phyloP scores from a whole-genome alignment of 106 monocot genomes.

The Acanthochlamys bracteata region DNA sequence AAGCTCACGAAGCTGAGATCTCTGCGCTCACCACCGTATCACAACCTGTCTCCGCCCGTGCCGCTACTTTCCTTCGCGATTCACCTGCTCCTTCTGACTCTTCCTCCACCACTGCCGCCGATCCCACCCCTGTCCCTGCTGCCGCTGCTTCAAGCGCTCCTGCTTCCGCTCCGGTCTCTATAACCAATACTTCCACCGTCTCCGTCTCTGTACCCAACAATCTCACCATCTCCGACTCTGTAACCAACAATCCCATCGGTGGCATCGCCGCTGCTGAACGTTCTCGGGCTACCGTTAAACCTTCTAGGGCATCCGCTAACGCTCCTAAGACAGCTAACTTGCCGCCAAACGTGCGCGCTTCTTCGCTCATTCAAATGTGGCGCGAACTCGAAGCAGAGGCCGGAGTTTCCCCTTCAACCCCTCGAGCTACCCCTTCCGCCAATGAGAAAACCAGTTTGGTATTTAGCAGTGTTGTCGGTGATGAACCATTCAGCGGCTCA shows the following conservation, averaged over 20 bases:
- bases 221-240: too few species aligned
- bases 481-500: slow-evolving; percentile 11
- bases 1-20: slow-evolving; percentile 61
- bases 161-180: too few species aligned
- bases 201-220: too few species aligned
- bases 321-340: too few species aligned
- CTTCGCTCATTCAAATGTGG: slow-evolving; percentile 89
- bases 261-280: too few species aligned
- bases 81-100: slow-evolving; percentile 7
- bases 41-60: slow-evolving; percentile 52
- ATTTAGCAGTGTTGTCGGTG: not conserved
- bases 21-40: slow-evolving; percentile 27
- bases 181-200: too few species aligned
- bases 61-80: slow-evolving; percentile 31
- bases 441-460: not conserved
- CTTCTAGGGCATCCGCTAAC: too few species aligned
- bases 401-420: slow-evolving; percentile 10
- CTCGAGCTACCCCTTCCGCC: slow-evolving; percentile 4
- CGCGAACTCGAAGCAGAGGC: slow-evolving; percentile 75
- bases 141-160: not conserved
- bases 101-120: slow-evolving; percentile 1
- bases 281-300: too few species aligned
- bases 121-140: not conserved
- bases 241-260: too few species aligned
- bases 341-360: slow-evolving; percentile 40